Base-by-base conservation (phyloP, 1,284 basidiomycete genomes). In the Ceratobasidium sp. region DNA sequence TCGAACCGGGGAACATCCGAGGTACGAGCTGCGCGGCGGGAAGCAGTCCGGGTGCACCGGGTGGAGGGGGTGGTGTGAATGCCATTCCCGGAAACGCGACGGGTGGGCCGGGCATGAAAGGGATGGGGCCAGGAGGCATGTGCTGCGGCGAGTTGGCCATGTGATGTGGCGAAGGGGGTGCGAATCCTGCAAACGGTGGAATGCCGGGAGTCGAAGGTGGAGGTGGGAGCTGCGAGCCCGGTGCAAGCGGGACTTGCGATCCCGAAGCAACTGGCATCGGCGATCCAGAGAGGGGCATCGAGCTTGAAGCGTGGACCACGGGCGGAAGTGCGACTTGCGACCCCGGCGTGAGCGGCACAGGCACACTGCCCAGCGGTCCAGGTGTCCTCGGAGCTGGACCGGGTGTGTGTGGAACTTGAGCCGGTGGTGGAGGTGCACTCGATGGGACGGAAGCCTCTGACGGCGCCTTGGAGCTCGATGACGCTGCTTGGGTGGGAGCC, bases 51-150 rank as follows among this genome's bases (percentile, higher is more conserved):
- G 57, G 57, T 17, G 57, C 57, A 22, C 43, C 57, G 17, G 57
- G 60, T 3, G 49, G 60, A 8, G 60, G 60, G 20, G 60, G 60
- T 8, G 60, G 47, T 3, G 60, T 65, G 35, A 65, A 65, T 29
- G 34, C 47, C 60, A 65, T 65, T 13, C 60, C 60, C 1, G 60
- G 60, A 34, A 40, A 65, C 13, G 60, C 47, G 13, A 62, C 43
- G 29, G 57, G 57, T 20, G 57, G 57, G n/a, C 57, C 57, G 43
- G 60, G 49, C 29, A 65, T 52, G 35, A 65, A 65, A 20, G 60
- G 60, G 13, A 53, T 49, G 13, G 60, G 60, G 8, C 47, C 60
- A 15, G 49, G 49, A 29, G 40, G 43, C 6, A 62, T 49, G 32
- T 62, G 57, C 29, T 62, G 57, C 29, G 57, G 57, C 31, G 57